Conservation (phyloP, 495 filamentous ascomycete species). For the Sporormia fimetaria region DNA sequence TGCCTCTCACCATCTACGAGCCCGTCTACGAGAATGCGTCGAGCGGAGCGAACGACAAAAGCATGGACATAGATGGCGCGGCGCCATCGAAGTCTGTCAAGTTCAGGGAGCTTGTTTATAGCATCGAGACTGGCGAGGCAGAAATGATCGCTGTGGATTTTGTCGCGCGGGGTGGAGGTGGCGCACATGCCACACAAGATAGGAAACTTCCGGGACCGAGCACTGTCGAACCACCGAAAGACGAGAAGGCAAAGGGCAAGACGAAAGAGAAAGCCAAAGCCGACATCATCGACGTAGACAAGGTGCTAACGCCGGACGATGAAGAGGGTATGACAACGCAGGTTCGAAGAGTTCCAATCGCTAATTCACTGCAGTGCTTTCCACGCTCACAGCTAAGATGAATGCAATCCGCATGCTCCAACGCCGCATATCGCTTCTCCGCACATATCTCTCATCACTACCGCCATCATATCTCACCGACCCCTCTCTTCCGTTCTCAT, state of each 20-base stretch:
- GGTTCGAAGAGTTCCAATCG: constrained; percentile 20
- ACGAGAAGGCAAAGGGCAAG: constrained; percentile 34
- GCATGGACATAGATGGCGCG: constrained; percentile 62
- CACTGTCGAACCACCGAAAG: constrained; percentile 27
- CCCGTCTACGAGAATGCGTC: constrained; percentile 59
- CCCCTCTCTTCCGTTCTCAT: constrained; percentile 18
- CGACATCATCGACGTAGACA: constrained; percentile 29
- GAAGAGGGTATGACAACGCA: constrained; percentile 73
- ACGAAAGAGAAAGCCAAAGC: constrained; percentile 30
- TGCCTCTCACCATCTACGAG: constrained; percentile 86
- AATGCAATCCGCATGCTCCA: constrained; percentile 91
- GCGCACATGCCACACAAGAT: constrained; percentile 52
- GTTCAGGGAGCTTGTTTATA: constrained; percentile 76
- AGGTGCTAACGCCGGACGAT: constrained; percentile 59
- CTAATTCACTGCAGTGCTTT: constrained; percentile 41
- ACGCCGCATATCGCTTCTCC: constrained; percentile 69
- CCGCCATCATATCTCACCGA: constrained; percentile 50
- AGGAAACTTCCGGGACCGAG: constrained; percentile 17
- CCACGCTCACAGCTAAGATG: constrained; percentile 66
- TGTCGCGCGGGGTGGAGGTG: constrained; percentile 69
- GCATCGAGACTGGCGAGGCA: constrained; percentile 83
- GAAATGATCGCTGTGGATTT: constrained; percentile 97
- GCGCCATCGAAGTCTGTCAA: constrained; percentile 39
- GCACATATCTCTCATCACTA: constrained; percentile 63
- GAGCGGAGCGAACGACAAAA: constrained; percentile 35